Evolutionary conservation across 1,139 yeast species (phyloP), one percentile per base, ranked within the genome.

Genomic region (Blastobotrys buckinghamii): DNA sequence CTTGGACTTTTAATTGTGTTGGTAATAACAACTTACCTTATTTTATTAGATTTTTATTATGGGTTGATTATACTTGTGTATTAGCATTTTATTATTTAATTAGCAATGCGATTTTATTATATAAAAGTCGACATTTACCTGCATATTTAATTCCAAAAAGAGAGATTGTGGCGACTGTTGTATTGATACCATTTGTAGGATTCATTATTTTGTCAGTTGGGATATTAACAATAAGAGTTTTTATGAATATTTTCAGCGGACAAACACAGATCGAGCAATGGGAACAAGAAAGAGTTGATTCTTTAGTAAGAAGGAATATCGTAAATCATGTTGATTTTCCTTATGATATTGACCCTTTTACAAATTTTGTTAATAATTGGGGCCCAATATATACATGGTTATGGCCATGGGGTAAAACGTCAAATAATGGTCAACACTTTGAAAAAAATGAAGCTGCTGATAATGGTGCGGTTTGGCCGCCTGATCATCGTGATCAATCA

Each of bases 191-290:
- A 0, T 48, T 82, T 15, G 77, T 81, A 48, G 58, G 75, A 1
- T 77, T 89, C 58, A 82, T 89, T 1, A 65, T 77, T 29, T 60
- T 80, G 22, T 72, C 89, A 0, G 76, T 90, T 2, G 62, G 73
- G 0, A 59, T 85, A 4, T 71, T 92, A 49, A 70, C 81, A 26
- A 50, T 82, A 2, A 74, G 96, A 53, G 83, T 90, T 51, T 33
- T 83, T 2, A 65, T 72, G 47, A 80, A 82, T 59, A 58, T 77
- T 2, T 62, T 78, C 47, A 70, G 72, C 37, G 96, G 97, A n/a
- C 83, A 79, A 76, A 82, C 97, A 2, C 95, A 88, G 64, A 90
- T 92, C 50, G 98, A 92, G 65, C 72, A 77, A 2, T 92, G 98
- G 98, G 97, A 92, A 59, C 69, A 75, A 68, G 97, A 92, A 56